Evolutionary conservation across 169 alveolate genomes (phyloP), one percentile per base, ranked within the genome.

Genomic region (Babesia ovata): DNA sequence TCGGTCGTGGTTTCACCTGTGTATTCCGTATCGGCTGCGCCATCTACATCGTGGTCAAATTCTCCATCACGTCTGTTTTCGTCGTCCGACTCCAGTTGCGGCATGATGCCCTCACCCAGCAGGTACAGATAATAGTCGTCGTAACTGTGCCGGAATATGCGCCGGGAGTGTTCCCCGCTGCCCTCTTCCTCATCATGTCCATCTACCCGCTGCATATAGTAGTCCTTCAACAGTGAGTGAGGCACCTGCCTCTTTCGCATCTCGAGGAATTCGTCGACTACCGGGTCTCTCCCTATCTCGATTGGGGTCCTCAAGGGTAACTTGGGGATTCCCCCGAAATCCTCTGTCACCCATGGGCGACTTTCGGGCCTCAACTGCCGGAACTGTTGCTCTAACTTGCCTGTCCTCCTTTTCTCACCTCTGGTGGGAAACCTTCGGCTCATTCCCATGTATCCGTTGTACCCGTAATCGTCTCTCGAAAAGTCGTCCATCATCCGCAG

Each of bases 191-290:
- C 63, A 0, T 53, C 58, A 2, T 1, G 1, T 22, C 17, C 19
- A 14, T 45, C 74, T 29, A 11, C 2, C 29, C 66, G 2, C 6
- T 10, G 45, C 76, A 67, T 67, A 26, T 67, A 67, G 24, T 67
- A 33, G 36, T 67, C 65, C 54, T 67, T 67, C 24, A 67, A 42
- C 42, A 67, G 19, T 2, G 76, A 67, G 29, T 67, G 76, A 16
- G 76, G 76, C 11, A 67, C 53, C 26, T 53, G 28, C 22, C 76
- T 10, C 65, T 67, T 67, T 22, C 76, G 63, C 76, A 67, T 67
- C 33, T 67, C 76, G 8, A 67, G 28, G 24, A 67, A 67, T 33
- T 67, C 76, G 33, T 67, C 76, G 54, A 52, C 26, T n/a, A 67
- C 52, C 29, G 76, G 76, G 28, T 48, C 76, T 12, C n/a, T 19